Percentiles rank a stretch among this genome's conserved stretches.
Evolutionary conservation across 768 basidiomycete species (phyloP).

Genomic region (Lentinula edodes): DNA sequence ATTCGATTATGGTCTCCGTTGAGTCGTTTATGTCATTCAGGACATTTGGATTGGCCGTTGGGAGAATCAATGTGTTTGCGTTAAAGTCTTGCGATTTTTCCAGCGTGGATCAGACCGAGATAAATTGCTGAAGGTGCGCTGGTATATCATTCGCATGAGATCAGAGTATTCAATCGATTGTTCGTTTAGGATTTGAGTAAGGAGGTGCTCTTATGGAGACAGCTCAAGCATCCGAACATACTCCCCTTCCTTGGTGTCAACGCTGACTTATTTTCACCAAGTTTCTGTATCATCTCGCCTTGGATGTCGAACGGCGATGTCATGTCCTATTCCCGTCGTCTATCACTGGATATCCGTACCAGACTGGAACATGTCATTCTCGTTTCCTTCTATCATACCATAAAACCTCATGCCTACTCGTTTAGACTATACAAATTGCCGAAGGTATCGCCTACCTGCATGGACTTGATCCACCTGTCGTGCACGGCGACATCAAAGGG

Average conservation of each 20-base stretch:
- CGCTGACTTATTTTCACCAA: slow-evolving; percentile 8
- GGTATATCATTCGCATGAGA: too few relatives aligned
- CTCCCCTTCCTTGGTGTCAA: slow-evolving; percentile 25
- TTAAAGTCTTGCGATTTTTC: slow-evolving; percentile 10
- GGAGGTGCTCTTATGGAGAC: slow-evolving; percentile 22
- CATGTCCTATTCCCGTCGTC: slow-evolving; percentile 14
- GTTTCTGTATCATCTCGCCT: slow-evolving; percentile 29
- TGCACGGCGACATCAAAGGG: slow-evolving; percentile 37
- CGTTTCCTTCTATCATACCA: slow-evolving; percentile 19
- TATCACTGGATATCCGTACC: slow-evolving; percentile 17
- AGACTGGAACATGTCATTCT: not conserved
- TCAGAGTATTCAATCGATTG: not conserved
- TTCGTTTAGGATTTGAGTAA: slow-evolving; percentile 11
- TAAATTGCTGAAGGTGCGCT: not conserved
- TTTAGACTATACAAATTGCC: slow-evolving; percentile 24
- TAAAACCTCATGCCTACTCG: slow-evolving; percentile 14
- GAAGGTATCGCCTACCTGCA: slow-evolving; percentile 34
- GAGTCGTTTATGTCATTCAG: not conserved
- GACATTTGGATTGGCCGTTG: slow-evolving; percentile 8
- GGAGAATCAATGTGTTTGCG: not conserved
- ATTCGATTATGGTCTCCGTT: not conserved
- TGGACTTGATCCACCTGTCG: slow-evolving; percentile 29
- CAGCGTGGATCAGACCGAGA: not conserved
- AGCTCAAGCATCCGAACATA: slow-evolving; percentile 24
- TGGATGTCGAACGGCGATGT: slow-evolving; percentile 31